Evolutionary conservation across 2,329 filamentous ascomycete genomes (phyloP).

Genomic region (Nectriaceae sp.): DNA sequence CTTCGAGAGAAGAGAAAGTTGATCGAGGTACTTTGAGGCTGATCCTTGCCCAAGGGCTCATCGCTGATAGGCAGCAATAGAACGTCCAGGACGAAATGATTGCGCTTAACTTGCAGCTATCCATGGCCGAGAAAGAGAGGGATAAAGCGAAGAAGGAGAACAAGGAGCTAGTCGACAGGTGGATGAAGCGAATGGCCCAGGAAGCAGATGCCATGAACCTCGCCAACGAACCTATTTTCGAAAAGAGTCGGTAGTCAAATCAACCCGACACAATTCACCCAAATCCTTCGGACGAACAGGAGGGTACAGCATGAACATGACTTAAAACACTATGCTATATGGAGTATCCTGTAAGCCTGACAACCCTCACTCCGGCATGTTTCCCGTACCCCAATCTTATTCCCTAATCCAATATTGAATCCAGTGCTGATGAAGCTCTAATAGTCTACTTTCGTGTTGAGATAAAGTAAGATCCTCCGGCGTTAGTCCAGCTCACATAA

Average conservation of each 20-base stretch:
- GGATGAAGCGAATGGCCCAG: conserved; percentile 84
- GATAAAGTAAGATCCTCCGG: conserved; percentile 83
- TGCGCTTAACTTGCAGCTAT: conserved; percentile 82
- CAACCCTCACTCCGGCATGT: conserved; percentile 20
- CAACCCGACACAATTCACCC: background rate
- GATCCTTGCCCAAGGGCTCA: background rate
- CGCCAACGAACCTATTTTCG: conserved; percentile 52
- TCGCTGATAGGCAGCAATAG: conserved; percentile 37
- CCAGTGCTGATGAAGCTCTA: conserved; percentile 33
- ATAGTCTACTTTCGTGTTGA: conserved; percentile 69
- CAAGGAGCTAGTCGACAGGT: conserved; percentile 83
- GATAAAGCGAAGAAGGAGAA: conserved; percentile 80
- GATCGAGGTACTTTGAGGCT: conserved; percentile 59
- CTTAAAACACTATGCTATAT: conserved; percentile 29
- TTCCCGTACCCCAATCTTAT: conserved; percentile 17
- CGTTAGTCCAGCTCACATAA: conserved; percentile 91
- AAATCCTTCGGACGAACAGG: conserved; percentile 1
- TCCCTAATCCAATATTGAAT: conserved; percentile 15
- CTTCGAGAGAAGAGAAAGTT: conserved; percentile 80
- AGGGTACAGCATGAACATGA: conserved; percentile 7
- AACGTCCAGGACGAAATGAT: conserved; percentile 93
- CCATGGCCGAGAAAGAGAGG: conserved; percentile 77
- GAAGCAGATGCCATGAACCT: conserved; percentile 88
- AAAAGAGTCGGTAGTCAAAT: conserved; percentile 27
- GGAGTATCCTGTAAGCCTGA: conserved; percentile 35